Conservation (phyloP, 2,329 filamentous ascomycete genomes). For the Colletotrichum sansevieriae region DNA sequence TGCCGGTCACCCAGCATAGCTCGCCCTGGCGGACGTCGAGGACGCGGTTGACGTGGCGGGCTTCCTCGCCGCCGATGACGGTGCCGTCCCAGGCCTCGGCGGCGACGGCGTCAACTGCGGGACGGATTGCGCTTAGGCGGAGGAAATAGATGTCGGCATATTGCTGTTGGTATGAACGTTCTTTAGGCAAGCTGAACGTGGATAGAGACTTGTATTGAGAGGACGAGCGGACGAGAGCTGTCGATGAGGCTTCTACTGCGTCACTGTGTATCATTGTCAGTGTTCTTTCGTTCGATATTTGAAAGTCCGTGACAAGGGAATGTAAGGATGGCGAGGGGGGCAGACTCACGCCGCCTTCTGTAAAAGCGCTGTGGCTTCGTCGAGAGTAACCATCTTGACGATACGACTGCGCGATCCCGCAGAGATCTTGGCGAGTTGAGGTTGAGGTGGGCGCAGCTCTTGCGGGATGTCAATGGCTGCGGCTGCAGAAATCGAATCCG, state of each 20-base stretch:
- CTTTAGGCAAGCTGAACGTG: constrained; percentile 79
- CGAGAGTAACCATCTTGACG: constrained; percentile 58
- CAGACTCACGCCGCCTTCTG: constrained; percentile 62
- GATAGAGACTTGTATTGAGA: constrained; percentile 79
- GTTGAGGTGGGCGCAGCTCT: background rate
- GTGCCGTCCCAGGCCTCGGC: constrained; percentile 82
- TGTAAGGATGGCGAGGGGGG: too few species aligned
- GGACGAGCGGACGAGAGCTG: constrained; percentile 62
- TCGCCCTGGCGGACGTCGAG: constrained; percentile 96
- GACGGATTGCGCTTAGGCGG: constrained; percentile 88
- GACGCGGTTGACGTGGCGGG: constrained; percentile 85
- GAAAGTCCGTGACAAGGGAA: background rate
- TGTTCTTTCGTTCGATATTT: background rate
- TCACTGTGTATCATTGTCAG: constrained; percentile 19
- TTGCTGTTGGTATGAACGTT: constrained; percentile 89
- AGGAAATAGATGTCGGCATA: constrained; percentile 99
- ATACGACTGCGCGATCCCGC: background rate
- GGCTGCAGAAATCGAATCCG: constrained; percentile 9
- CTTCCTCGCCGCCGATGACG: constrained; percentile 81
- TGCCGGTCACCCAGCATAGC: constrained; percentile 94
- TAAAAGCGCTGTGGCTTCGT: constrained; percentile 60
- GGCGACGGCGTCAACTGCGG: constrained; percentile 81
- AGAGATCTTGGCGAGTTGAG: background rate
- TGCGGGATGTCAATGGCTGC: constrained; percentile 24
- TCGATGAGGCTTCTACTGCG: constrained; percentile 12